Base-by-base conservation (phyloP, 2,329 filamentous ascomycete genomes). In the Fonsecaea nubica region DNA sequence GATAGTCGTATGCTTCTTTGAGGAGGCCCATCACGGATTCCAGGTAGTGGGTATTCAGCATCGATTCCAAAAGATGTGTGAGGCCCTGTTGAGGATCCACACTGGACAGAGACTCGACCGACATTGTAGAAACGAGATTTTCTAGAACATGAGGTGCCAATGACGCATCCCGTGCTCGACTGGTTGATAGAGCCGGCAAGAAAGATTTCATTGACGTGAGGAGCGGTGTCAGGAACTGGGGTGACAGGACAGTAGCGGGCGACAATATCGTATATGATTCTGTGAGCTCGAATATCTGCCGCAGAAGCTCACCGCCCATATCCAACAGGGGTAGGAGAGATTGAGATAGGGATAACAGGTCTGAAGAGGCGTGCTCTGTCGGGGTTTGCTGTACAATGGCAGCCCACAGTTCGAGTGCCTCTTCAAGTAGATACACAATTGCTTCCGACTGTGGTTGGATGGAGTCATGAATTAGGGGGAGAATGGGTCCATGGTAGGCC, bases 381-480 rank as follows among this genome's bases (percentile, higher is more conserved):
- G 85, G 83, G 65, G 88, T 89, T 73, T 92, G 87, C 69, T 83
- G 83, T 42, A 93, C 78, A 10, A 97, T 87, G 1, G 90, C 87
- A 38, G 86, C 85, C 94, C 94, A 98, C 2, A 99, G 85, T 63
- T 97, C 93, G 13, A 98, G 82, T 0, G 92, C 92, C 76, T 99
- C 95, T 68, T 98, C 95, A 12, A 97, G 87, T 10, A 99, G 86
- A 74, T 96, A 95, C 1, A 93, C 80, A 72, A 92, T 88, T 50
- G 91, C 84, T 45, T 87, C 85, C 1, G 92, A 95, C 10, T 86
- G 87, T 2, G 90, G 89, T 65, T 93, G 87, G 40, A 95, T 88
- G 1, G 93, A 92, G 73, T 91, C 90, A 59, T 88, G 84, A 50
- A 99, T 90, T 58, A 98, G 85, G 0, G 94, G 93, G 18, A 97